phyloP scores from a whole-genome alignment of 2,329 filamentous ascomycete species.

The Cladosporium sp. region DNA sequence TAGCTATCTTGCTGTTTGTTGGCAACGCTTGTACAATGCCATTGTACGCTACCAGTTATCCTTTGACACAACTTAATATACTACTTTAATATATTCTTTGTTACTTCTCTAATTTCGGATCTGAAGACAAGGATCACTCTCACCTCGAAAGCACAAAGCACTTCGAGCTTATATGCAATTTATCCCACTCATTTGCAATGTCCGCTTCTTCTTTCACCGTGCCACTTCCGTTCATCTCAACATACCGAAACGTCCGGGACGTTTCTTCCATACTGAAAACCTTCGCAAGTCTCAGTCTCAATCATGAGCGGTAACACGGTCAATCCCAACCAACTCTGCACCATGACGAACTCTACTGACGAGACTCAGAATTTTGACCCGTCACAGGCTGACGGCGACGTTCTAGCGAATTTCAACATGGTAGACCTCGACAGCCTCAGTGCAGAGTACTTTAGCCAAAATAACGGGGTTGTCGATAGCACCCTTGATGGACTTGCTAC shows the following conservation, averaged over 20 bases:
- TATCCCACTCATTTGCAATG: neutral
- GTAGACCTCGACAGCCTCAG: neutral
- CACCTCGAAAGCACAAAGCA: slow-evolving; percentile 2
- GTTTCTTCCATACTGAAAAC: neutral
- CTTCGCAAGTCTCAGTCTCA: neutral
- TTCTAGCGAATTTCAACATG: neutral
- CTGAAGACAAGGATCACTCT: neutral
- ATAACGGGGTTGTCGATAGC: neutral
- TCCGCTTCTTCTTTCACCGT: neutral
- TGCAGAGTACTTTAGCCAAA: neutral
- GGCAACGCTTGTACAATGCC: neutral
- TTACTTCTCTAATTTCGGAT: neutral
- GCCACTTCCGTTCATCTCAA: neutral
- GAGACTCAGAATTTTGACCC: neutral
- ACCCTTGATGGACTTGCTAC: neutral
- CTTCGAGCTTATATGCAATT: neutral
- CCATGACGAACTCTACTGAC: neutral
- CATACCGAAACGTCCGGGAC: slow-evolving; percentile 13
- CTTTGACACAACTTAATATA: slow-evolving; percentile 3
- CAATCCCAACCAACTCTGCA: neutral
- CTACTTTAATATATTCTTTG: neutral
- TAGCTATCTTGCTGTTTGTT: neutral
- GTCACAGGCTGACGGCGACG: neutral
- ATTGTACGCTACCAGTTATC: neutral
- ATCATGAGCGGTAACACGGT: neutral